A percentile compares a stretch with the other conserved stretches of the same genome.
Evolutionary conservation across 2,329 filamentous ascomycete species (phyloP).

Genomic region (Nemania serpens): DNA sequence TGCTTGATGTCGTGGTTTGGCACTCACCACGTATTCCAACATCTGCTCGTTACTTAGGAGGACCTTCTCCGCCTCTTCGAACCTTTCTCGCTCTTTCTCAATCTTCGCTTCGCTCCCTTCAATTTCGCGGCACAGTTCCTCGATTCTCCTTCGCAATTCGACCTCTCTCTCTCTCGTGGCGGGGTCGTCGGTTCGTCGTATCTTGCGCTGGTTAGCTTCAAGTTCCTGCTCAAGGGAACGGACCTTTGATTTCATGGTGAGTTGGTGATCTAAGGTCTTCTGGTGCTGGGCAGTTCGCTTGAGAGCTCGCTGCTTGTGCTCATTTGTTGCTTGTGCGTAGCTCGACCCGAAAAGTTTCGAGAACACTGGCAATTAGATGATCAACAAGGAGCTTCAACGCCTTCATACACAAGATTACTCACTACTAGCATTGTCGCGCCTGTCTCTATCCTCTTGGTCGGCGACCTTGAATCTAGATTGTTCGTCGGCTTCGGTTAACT

Average conservation of each 20-base stretch:
- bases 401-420: neutral
- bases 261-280: neutral
- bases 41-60: conserved; percentile 1
- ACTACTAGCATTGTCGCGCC: neutral
- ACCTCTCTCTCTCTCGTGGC: neutral
- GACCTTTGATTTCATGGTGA: neutral
- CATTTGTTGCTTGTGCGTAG: neutral
- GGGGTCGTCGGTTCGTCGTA: neutral
- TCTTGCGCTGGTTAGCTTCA: neutral
- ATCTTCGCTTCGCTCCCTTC: neutral
- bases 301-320: neutral
- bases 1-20: neutral
- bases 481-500: neutral
- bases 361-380: neutral
- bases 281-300: neutral
- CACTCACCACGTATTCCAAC: conserved; percentile 3
- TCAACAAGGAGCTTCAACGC: neutral
- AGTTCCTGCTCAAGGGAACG: neutral
- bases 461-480: neutral
- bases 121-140: neutral
- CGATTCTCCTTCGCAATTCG: neutral
- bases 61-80: conserved; percentile 1
- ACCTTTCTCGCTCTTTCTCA: conserved; percentile 1
- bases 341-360: neutral
- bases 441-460: neutral